Conservation (phyloP, 2,329 filamentous ascomycete species). For the Graphiopsis chlorocephala region DNA sequence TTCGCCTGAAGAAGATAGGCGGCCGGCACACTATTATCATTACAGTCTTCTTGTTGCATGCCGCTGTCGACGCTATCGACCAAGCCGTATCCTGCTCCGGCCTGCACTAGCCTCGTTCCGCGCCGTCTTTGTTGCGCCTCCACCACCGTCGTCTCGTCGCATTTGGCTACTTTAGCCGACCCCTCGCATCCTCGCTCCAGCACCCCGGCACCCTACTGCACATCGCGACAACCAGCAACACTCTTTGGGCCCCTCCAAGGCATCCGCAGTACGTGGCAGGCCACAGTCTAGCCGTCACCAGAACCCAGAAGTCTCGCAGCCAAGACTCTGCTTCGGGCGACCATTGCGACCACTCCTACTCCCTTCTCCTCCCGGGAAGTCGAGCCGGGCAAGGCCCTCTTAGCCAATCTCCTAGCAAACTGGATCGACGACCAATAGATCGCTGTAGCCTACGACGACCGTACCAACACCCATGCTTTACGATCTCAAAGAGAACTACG, state of each 20-base stretch:
- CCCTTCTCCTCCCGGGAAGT: not conserved
- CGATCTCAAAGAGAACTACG: not conserved
- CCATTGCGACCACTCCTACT: not conserved
- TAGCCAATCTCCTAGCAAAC: conserved; percentile 2
- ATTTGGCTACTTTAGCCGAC: conserved; percentile 8
- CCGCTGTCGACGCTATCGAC: not conserved
- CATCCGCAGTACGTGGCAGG: not conserved
- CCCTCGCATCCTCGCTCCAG: not conserved
- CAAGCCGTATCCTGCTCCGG: not conserved
- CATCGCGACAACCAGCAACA: not conserved
- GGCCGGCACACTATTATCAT: no score
- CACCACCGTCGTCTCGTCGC: not conserved
- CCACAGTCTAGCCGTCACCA: not conserved
- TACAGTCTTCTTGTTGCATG: not conserved
- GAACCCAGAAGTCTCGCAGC: not conserved
- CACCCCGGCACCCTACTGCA: conserved; percentile 2
- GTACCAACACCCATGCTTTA: conserved; percentile 6
- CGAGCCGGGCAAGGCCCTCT: not conserved
- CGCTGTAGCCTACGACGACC: not conserved
- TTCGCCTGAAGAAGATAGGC: not conserved
- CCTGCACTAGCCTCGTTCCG: not conserved
- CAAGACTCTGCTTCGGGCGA: conserved; percentile 11
- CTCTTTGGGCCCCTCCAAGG: not conserved
- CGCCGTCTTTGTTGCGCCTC: conserved; percentile 7
- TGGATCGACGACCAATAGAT: conserved; percentile 8